Percentiles rank a stretch among this genome's conserved stretches.
These are phyloP conservation scores for Aspergillus ruber DNA, from an alignment of 2,329 filamentous ascomycete genomes.

Conservation along the genomic window DNA sequence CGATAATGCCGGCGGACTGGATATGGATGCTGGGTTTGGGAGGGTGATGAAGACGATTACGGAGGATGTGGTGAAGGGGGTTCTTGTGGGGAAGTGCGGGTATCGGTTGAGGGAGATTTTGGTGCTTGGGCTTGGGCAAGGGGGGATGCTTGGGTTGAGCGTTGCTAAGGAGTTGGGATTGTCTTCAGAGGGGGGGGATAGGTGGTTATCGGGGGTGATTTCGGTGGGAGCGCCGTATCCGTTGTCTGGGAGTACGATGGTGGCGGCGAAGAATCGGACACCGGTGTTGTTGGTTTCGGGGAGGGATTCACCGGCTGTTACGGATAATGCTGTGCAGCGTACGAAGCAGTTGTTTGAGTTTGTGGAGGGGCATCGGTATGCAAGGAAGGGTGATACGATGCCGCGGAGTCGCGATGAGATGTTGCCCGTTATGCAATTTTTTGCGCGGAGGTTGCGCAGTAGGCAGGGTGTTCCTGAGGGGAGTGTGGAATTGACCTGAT, in stretches of 20 bases:
- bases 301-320: slow-evolving; percentile 45
- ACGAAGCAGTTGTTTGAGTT: slow-evolving; percentile 61
- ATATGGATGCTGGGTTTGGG: slow-evolving; percentile 57
- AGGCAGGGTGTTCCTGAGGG: slow-evolving; percentile 41
- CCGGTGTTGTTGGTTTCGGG: slow-evolving; percentile 39
- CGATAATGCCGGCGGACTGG: slow-evolving; percentile 47
- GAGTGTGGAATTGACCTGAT: slow-evolving; percentile 36
- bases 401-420: slow-evolving; percentile 78
- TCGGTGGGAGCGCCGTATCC: slow-evolving; percentile 40
- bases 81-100: slow-evolving; percentile 51
- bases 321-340: slow-evolving; percentile 56
- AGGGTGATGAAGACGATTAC: slow-evolving; percentile 45
- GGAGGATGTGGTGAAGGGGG: slow-evolving; percentile 46
- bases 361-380: slow-evolving; percentile 64
- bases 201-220: slow-evolving; percentile 32
- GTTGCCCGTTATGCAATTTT: slow-evolving; percentile 80
- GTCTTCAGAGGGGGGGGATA: neutral
- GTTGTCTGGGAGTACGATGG: slow-evolving; percentile 22
- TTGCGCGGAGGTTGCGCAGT: slow-evolving; percentile 39
- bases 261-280: slow-evolving; percentile 29
- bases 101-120: slow-evolving; percentile 56
- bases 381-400: slow-evolving; percentile 69
- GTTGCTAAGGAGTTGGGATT: slow-evolving; percentile 43
- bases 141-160: slow-evolving; percentile 56
- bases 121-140: slow-evolving; percentile 63